Evolutionary conservation across 164 flowering plant genomes (phyloP).

Genomic region (Nelumbo lutea): DNA sequence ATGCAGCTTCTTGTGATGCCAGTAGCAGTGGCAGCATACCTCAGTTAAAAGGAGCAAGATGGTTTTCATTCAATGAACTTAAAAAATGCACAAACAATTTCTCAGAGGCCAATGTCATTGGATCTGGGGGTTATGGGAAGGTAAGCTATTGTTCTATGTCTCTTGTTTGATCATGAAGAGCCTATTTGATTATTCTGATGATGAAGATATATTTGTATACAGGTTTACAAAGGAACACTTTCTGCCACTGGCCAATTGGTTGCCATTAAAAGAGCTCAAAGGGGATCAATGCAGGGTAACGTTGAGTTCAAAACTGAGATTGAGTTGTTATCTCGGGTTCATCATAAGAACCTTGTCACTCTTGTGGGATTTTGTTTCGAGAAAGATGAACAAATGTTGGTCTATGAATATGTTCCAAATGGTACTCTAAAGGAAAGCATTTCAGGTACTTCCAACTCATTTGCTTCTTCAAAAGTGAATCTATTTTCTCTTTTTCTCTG

Average conservation of each 20-base stretch:
- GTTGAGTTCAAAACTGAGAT: conserved; percentile 56
- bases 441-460: conserved; percentile 28
- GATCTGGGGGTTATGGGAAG: conserved; percentile 70
- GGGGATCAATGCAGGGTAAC: conserved; percentile 48
- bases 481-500: too few relatives aligned
- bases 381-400: conserved; percentile 56
- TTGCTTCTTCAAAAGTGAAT: too few relatives aligned
- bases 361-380: conserved; percentile 57
- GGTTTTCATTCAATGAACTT: conserved; percentile 58
- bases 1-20: conserved; percentile 45
- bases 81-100: conserved; percentile 56
- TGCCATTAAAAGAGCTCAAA: conserved; percentile 57
- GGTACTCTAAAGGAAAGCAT: conserved; percentile 43
- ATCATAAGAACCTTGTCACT: conserved; percentile 56
- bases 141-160: conserved; percentile 11
- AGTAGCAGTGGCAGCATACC: conserved; percentile 34
- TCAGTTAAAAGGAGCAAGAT: conserved; percentile 55
- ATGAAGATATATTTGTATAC: conserved; percentile 3
- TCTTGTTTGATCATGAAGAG: not conserved
- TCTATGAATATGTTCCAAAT: conserved; percentile 51
- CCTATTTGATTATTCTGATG: not conserved
- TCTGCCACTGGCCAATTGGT: conserved; percentile 31
- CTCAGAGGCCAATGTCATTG: conserved; percentile 52
- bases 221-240: conserved; percentile 51
- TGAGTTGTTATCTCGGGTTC: conserved; percentile 58